phyloP scores from a whole-genome alignment of 805 yeast genomes.

The Torulaspora quercuum region DNA sequence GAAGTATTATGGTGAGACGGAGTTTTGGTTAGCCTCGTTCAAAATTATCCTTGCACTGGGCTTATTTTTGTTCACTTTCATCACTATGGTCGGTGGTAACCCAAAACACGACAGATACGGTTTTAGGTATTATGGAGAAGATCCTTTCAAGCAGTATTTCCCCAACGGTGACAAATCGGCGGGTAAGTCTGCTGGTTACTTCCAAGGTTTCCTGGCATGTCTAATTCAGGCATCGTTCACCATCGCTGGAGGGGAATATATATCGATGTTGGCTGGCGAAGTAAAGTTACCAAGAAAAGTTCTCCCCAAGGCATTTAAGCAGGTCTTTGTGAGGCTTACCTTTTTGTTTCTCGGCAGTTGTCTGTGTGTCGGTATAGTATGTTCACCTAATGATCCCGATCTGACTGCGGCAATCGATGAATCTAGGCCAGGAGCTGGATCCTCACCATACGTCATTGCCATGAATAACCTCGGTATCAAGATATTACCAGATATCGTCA shows the following conservation, averaged over 20 bases:
- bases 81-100: slow-evolving; percentile 86
- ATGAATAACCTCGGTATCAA: slow-evolving; percentile 67
- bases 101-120: slow-evolving; percentile 64
- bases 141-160: slow-evolving; percentile 54
- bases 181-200: slow-evolving; percentile 46
- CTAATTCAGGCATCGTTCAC: slow-evolving; percentile 71
- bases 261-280: slow-evolving; percentile 84
- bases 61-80: slow-evolving; percentile 65
- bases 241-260: slow-evolving; percentile 82
- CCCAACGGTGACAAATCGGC: slow-evolving; percentile 42
- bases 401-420: slow-evolving; percentile 55
- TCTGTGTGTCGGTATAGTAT: slow-evolving; percentile 71
- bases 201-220: slow-evolving; percentile 69
- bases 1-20: slow-evolving; percentile 72
- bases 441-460: slow-evolving; percentile 80
- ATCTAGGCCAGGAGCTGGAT: slow-evolving; percentile 71
- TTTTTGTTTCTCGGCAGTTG: slow-evolving; percentile 71
- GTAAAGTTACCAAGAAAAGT: slow-evolving; percentile 65
- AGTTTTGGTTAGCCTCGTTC: slow-evolving; percentile 72
- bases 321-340: slow-evolving; percentile 65
- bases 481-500: slow-evolving; percentile 71
- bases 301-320: slow-evolving; percentile 74
- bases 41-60: slow-evolving; percentile 75
- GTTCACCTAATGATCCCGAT: slow-evolving; percentile 64
- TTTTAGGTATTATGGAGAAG: slow-evolving; percentile 52